Percentiles rank a stretch among this genome's conserved stretches.
These are phyloP conservation scores for Beauveria bassiana DNA, from an alignment of 2,329 filamentous ascomycete species.

Conservation along the genomic window DNA sequence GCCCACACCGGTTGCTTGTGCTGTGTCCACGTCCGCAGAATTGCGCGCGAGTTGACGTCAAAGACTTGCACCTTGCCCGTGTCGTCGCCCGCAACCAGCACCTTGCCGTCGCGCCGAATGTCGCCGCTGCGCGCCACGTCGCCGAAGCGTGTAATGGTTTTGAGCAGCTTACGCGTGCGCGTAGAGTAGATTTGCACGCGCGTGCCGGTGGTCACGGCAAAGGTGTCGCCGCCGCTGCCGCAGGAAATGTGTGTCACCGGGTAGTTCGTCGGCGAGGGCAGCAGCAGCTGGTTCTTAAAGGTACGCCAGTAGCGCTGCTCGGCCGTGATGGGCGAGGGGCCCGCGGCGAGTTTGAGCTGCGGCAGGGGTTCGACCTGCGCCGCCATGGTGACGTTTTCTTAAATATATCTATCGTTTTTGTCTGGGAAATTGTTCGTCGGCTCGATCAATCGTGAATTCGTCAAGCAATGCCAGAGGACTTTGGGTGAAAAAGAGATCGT, in stretches of 20 bases:
- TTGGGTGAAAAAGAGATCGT: neutral
- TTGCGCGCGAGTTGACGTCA: conserved; percentile 78
- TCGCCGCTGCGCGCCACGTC: conserved; percentile 86
- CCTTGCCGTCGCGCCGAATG: conserved; percentile 78
- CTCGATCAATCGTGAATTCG: neutral
- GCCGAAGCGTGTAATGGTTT: conserved; percentile 90
- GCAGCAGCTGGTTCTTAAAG: conserved; percentile 84
- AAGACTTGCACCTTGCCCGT: conserved; percentile 91
- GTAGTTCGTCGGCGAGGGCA: conserved; percentile 84
- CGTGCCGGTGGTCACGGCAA: conserved; percentile 90
- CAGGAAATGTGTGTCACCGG: conserved; percentile 86
- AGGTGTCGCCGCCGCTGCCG: conserved; percentile 49
- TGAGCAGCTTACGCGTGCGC: conserved; percentile 82
- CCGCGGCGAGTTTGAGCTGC: conserved; percentile 74
- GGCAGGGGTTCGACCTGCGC: conserved; percentile 75
- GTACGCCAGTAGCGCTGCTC: conserved; percentile 96
- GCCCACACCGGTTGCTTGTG: conserved; percentile 93
- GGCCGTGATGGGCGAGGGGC: conserved; percentile 74
- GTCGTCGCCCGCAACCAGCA: conserved; percentile 87
- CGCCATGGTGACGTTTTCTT: conserved; percentile 53
- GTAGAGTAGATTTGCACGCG: conserved; percentile 91
- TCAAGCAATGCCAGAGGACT: neutral
- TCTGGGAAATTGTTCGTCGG: neutral
- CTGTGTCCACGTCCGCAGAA: conserved; percentile 89
- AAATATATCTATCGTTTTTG: neutral